Evolutionary conservation across 768 basidiomycete species (phyloP), one percentile per base, ranked within the genome.

Genomic region (Leccinum incarnatum): DNA sequence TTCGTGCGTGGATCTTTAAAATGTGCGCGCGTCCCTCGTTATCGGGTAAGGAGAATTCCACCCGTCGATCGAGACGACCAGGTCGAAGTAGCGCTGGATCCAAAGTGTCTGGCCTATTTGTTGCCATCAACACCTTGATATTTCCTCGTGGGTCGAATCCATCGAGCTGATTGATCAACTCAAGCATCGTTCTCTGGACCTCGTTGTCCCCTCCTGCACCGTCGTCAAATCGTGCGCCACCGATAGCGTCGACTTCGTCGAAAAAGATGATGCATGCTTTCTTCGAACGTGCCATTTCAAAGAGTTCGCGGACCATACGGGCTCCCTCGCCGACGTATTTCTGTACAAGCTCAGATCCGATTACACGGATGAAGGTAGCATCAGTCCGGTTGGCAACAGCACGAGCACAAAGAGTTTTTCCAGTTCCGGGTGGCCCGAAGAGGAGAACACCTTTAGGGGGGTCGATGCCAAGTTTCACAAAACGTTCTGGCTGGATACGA

Each of bases 261-360:
- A 99, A 98, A 78, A 99, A 99, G 69, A 99, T 98, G 71, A 99
- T 98, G 69, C 97, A 98, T 1, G 97, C 97, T 76, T 98, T 98
- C 80, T 98, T 98, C 64, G 88, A 88, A 62, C 97, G 84, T 30
- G 97, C 97, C 96, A 98, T 98, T 76, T 98, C 97, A 74, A 99
- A 99, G 58, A 98, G 78, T 71, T 98, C 97, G 51, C 97, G 88
- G 17, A 99, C 95, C 97, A 98, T 98, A 59, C 97, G 82, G 7
- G 97, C 97, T 60, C 97, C 97, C 75, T 99, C 97, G 50, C 97
- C 97, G 52, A 99, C 97, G 72, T 99, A 99, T 74, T 99, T 99
- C 76, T 99, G 97, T n/a, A 99, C 97, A 15, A 99, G 82, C 74
- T 99, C 97, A 12, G 96, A 98, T 14, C 97, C 97, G 69, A 98